Evolutionary conservation across 306 rosid genomes (phyloP).

Genomic region (Inga laurina): DNA sequence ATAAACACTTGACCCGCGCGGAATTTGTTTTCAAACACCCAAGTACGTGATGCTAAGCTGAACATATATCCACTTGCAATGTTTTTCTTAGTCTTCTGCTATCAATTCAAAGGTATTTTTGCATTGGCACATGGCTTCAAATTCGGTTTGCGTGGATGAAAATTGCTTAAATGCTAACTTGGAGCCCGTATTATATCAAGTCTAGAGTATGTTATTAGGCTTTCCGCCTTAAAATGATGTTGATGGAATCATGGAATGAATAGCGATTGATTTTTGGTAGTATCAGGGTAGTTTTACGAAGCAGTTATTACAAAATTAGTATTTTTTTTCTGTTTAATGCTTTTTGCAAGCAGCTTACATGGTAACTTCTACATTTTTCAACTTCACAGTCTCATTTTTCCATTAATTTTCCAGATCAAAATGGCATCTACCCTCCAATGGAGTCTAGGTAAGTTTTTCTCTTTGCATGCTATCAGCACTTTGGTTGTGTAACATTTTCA

Average conservation of each 20-base stretch:
- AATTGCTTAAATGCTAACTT: not conserved
- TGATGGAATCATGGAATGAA: not conserved
- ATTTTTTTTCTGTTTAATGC: not conserved
- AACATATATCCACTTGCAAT: not conserved
- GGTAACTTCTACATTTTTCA: not conserved
- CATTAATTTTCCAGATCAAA: slow-evolving; percentile 61
- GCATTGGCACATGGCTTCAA: not conserved
- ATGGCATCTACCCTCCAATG: slow-evolving; percentile 50
- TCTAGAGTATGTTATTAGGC: not conserved
- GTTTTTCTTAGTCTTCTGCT: not conserved
- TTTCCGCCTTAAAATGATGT: not conserved
- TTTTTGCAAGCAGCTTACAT: not conserved
- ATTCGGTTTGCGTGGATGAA: not conserved
- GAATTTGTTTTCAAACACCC: not conserved
- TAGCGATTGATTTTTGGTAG: not conserved
- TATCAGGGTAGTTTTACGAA: slow-evolving; percentile 15
- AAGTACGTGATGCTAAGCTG: not conserved
- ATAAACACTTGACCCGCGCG: not conserved
- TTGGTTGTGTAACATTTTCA: slow-evolving; percentile 10
- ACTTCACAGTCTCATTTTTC: slow-evolving; percentile 24
- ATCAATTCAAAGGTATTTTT: not conserved
- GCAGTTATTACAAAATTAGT: not conserved
- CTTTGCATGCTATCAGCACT: slow-evolving; percentile 17
- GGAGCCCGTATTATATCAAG: not conserved
- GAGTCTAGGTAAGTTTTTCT: slow-evolving; percentile 53